phyloP scores from a whole-genome alignment of 2,329 filamentous ascomycete species.

The Gyromitra esculenta region DNA sequence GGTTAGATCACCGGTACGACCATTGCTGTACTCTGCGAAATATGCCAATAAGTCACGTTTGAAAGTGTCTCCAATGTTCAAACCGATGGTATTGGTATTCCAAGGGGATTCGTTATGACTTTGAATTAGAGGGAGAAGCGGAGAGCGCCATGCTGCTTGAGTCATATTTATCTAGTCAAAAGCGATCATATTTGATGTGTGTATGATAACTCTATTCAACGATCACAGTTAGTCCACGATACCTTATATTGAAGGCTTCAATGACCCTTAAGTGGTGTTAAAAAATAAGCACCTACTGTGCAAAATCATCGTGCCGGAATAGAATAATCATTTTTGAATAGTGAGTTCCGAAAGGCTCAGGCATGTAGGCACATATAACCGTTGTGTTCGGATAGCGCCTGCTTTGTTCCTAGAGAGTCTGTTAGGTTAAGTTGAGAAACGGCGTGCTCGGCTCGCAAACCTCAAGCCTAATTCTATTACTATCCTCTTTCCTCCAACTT shows the following conservation, averaged over 20 bases:
- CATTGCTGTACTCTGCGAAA: constrained; percentile 73
- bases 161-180: constrained; percentile 90
- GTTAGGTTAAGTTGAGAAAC: neutral
- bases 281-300: constrained; percentile 65
- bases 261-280: neutral
- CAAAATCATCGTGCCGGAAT: constrained; percentile 77
- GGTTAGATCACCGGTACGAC: constrained; percentile 67
- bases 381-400: constrained; percentile 68
- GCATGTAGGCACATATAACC: constrained; percentile 78
- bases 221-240: constrained; percentile 35
- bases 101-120: constrained; percentile 12
- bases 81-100: constrained; percentile 14
- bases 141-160: constrained; percentile 83
- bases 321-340: constrained; percentile 89
- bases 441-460: constrained; percentile 23
- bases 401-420: constrained; percentile 37
- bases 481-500: constrained; percentile 64
- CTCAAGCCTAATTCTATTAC: constrained; percentile 43
- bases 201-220: constrained; percentile 71
- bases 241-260: neutral
- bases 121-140: constrained; percentile 68
- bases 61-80: constrained; percentile 74
- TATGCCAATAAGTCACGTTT: constrained; percentile 80
- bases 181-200: constrained; percentile 90
- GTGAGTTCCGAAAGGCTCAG: constrained; percentile 86